Evolutionary conservation across 192 early-diverging fungal species (phyloP), one percentile per base, ranked within the genome.

Genomic region (Coemansia sp.): DNA sequence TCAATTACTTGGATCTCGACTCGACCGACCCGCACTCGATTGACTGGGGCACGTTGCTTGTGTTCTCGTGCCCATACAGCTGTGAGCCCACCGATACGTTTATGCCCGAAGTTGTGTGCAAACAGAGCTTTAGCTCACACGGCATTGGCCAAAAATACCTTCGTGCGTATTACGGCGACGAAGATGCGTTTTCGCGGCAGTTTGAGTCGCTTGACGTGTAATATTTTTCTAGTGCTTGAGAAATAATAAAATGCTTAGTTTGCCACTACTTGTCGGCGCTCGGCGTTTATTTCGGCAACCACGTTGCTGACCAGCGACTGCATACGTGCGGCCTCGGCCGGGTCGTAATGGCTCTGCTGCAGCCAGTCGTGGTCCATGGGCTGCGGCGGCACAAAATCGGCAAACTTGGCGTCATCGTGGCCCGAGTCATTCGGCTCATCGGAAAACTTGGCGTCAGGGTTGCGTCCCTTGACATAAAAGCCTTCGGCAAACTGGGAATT

Each of bases 21-120:
- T 83, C 94, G 51, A 82, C 70, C 0, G 83, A 85, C 19, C 60
- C 80, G 0, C 72, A 89, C 62, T 87, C 93, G 10, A 66, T 97
- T 25, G 96, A 98, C 70, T 98, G 92, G 87, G 96, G 96, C 2
- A 93, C 92, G 3, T 66, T 97, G 8, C 78, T 92, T 15, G 79
- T 97, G 10, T 97, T 92, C 70, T 85, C 94, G 19, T 98, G 96
- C 72, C 85, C 89, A 25, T 71, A 81, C 27, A 92, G 90, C 75
- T 98, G 96, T 72, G 73, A 81, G 58, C 74, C 80, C 2, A 56
- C 67, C 3, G 15, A 5, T 5, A 15, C 6, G 14, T 67, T 76
- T 86, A 38, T 73, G 84, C 43, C 8, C n/a, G 94, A 95, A 67
- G 58, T 88, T 17, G 63, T 89, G 4, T 88, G 84, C 63, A 73